Percentiles rank a stretch among this genome's conserved stretches.
phyloP scores from a whole-genome alignment of 2,329 filamentous ascomycete genomes.

The Gnomoniopsis sp. region DNA sequence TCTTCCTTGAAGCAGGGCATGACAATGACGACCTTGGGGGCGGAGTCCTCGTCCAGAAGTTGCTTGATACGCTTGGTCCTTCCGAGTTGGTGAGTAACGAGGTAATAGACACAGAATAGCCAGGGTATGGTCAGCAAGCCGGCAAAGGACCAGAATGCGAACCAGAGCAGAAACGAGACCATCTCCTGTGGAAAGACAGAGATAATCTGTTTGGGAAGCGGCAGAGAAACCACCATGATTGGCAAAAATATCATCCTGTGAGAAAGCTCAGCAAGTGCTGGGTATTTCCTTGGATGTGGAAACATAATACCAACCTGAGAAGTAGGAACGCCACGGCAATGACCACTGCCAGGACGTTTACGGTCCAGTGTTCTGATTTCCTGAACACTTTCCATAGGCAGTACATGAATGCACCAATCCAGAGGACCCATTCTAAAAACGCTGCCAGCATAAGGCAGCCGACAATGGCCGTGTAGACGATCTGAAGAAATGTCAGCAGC shows the following conservation, averaged over 20 bases:
- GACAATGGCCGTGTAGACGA: constrained; percentile 79
- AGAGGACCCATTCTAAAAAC: constrained; percentile 88
- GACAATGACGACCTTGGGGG: constrained; percentile 91
- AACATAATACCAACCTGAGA: constrained; percentile 57
- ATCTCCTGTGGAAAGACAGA: constrained; percentile 67
- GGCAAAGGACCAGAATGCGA: constrained; percentile 92
- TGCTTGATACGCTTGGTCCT: constrained; percentile 78
- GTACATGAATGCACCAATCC: constrained; percentile 91
- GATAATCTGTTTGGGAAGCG: constrained; percentile 70
- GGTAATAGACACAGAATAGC: constrained; percentile 88
- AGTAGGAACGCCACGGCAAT: constrained; percentile 72
- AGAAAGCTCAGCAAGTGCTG: not conserved
- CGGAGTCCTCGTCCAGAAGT: constrained; percentile 76
- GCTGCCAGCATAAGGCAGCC: constrained; percentile 80
- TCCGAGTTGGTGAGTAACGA: constrained; percentile 83
- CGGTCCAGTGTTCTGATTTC: constrained; percentile 87
- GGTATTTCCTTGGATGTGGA: not conserved
- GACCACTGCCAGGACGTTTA: constrained; percentile 71
- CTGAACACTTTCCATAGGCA: constrained; percentile 83
- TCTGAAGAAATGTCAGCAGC: constrained; percentile 47
- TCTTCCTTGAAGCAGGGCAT: constrained; percentile 97
- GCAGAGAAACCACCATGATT: constrained; percentile 90
- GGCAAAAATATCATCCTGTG: constrained; percentile 78
- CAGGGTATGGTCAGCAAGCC: constrained; percentile 82
- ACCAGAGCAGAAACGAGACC: constrained; percentile 80